phyloP scores from a whole-genome alignment of 306 rosid genomes.

The Comarum palustre region DNA sequence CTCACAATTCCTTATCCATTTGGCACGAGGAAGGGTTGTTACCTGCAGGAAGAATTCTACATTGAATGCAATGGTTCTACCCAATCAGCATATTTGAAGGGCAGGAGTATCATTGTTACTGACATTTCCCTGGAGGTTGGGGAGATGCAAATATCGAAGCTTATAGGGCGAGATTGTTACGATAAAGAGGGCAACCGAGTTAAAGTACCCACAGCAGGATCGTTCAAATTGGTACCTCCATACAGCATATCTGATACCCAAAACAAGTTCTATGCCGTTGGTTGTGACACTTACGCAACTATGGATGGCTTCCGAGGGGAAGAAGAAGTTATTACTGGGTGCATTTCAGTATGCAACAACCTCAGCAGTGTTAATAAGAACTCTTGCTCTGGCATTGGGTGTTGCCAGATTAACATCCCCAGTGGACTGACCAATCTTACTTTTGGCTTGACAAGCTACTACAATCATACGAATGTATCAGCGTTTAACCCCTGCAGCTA shows the following conservation, averaged over 20 bases:
- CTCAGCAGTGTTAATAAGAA: background rate
- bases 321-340: background rate
- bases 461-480: background rate
- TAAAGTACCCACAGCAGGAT: too few species aligned
- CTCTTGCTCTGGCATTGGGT: slow-evolving; percentile 16
- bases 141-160: background rate
- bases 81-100: background rate
- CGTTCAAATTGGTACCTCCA: background rate
- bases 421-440: background rate
- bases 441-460: background rate
- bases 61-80: background rate
- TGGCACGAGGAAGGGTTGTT: background rate
- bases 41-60: background rate
- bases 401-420: slow-evolving; percentile 22
- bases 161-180: background rate
- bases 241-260: background rate
- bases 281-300: background rate
- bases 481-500: slow-evolving; percentile 20
- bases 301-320: background rate
- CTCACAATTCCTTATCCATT: slow-evolving; percentile 5
- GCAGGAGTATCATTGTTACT: rapidly evolving
- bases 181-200: background rate
- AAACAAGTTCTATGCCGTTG: slow-evolving; percentile 8
- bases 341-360: background rate
- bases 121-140: background rate